Base-by-base conservation (phyloP, 202 grass and related monocot genomes). In the Elaeis oleifera region DNA sequence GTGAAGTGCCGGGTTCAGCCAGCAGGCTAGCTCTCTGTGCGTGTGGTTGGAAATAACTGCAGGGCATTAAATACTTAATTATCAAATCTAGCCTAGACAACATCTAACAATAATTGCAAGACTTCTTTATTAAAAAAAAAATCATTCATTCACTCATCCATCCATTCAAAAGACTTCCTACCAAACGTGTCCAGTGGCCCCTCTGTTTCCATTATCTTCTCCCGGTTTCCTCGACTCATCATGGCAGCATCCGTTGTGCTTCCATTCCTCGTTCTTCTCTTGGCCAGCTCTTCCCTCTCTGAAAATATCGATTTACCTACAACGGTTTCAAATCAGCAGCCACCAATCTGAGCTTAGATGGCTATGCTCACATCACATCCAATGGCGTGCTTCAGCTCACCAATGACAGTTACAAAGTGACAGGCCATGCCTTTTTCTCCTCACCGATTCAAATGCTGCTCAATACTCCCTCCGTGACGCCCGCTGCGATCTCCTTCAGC, bases 331-430 rank as follows among this genome's bases (percentile, higher is more conserved):
- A 65, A 61, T 23, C 67, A 58, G 51, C 71, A 58, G 51, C 71
- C 11, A 24, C 55, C 18, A 73, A 87, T 56, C 66, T 84, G 24
- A 91, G 59, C 63, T 32, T 84, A 2, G 71, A 81, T 21, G 77
- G 50, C 29, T 78, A 74, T 2, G 70, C 81, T 18, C 59, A 24
- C 5, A 53, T 92, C 69, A 64, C 76, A 49, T 25, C 58, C 16
- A 60, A 71, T 51, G 83, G 83, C 19, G 36, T 64, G 6, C 74
- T 92, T 50, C 88, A 81, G 54, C 83, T 92, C 44, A 92, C 88
- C 50, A 79, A 81, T 44, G 74, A 74, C 77, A 70, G 50, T 62
- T 11, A n/a, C 6, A 49, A 74, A n/a, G 8, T 76, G 16, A 73
- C 84, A 18, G 88, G 83, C 26, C 85, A 81, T 8, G 74, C 77